Evolutionary conservation across 768 basidiomycete species (phyloP).

Genomic region (Trichaptum fuscoviolaceum): DNA sequence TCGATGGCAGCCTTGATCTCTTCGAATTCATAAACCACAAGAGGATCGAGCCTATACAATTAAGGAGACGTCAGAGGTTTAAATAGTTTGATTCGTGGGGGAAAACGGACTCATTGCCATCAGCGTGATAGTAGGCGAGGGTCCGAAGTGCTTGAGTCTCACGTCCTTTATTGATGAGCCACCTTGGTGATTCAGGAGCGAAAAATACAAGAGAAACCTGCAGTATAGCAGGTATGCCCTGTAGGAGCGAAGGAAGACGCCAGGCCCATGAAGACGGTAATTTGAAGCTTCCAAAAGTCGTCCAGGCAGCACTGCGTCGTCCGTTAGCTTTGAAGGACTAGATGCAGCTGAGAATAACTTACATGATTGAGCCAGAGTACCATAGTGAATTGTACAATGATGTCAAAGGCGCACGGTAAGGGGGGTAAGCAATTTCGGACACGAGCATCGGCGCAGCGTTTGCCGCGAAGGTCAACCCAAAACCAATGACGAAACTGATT

Average conservation of each 20-base stretch:
- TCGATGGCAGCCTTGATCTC: conserved; percentile 58
- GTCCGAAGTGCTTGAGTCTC: conserved; percentile 62
- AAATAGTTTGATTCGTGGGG: conserved; percentile 24
- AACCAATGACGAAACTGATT: conserved; percentile 33
- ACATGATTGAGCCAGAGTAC: conserved; percentile 23
- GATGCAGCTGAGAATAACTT: background rate
- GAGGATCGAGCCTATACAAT: conserved; percentile 36
- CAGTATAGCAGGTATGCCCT: conserved; percentile 53
- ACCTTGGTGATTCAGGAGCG: conserved; percentile 82
- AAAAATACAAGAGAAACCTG: conserved; percentile 65
- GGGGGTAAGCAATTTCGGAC: conserved; percentile 46
- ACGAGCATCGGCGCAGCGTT: conserved; percentile 44
- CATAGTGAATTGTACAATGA: conserved; percentile 40
- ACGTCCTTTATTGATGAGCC: conserved; percentile 69
- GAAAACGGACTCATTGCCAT: conserved; percentile 52
- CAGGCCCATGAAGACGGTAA: conserved; percentile 35
- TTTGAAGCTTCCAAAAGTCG: conserved; percentile 39
- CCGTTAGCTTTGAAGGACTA: background rate
- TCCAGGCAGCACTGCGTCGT: conserved; percentile 24
- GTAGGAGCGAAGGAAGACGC: conserved; percentile 37
- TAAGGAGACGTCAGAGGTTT: conserved; percentile 27
- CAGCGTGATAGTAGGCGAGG: conserved; percentile 81
- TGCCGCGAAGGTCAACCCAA: conserved; percentile 36
- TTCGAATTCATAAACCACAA: conserved; percentile 56
- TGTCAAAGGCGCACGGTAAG: conserved; percentile 41